These are phyloP conservation scores for Pyrenophora seminiperda DNA, from an alignment of 2,329 filamentous ascomycete genomes.

Conservation along the genomic window DNA sequence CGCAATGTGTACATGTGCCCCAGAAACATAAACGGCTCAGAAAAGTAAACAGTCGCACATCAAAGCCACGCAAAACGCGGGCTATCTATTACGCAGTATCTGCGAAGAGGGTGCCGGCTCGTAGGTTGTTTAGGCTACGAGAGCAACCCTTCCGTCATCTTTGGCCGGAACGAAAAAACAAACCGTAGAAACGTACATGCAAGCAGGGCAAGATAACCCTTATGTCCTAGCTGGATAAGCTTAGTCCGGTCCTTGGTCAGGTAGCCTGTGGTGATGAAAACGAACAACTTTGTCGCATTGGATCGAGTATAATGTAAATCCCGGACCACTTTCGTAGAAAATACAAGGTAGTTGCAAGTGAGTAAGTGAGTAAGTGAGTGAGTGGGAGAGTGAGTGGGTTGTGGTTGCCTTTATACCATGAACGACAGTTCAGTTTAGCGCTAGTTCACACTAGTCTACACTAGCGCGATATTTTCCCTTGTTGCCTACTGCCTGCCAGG, in stretches of 20 bases:
- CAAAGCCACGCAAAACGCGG: slow-evolving; percentile 5
- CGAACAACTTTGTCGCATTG: too few species aligned
- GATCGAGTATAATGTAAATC: too few species aligned
- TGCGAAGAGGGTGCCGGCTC: background rate
- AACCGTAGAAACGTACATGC: too few species aligned
- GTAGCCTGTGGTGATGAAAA: too few species aligned
- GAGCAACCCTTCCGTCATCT: slow-evolving; percentile 1
- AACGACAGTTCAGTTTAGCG: background rate
- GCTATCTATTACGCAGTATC: slow-evolving; percentile 16
- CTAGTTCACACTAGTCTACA: background rate
- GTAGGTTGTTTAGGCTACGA: slow-evolving; percentile 7
- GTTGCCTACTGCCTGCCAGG: too few species aligned
- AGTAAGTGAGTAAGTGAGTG: background rate
- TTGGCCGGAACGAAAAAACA: background rate
- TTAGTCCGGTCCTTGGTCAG: too few species aligned
- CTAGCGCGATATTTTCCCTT: background rate
- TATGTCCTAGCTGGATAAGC: too few species aligned
- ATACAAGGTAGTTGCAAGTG: background rate
- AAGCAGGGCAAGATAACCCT: too few species aligned
- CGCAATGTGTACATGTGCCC: too few species aligned
- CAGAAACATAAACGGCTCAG: slow-evolving; percentile 3
- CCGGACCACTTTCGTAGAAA: too few species aligned
- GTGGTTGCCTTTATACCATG: background rate
- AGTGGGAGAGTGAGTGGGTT: background rate
- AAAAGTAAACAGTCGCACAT: slow-evolving; percentile 7